These are phyloP conservation scores for Huntiella decipiens DNA, from an alignment of 2,329 filamentous ascomycete species.

Conservation along the genomic window DNA sequence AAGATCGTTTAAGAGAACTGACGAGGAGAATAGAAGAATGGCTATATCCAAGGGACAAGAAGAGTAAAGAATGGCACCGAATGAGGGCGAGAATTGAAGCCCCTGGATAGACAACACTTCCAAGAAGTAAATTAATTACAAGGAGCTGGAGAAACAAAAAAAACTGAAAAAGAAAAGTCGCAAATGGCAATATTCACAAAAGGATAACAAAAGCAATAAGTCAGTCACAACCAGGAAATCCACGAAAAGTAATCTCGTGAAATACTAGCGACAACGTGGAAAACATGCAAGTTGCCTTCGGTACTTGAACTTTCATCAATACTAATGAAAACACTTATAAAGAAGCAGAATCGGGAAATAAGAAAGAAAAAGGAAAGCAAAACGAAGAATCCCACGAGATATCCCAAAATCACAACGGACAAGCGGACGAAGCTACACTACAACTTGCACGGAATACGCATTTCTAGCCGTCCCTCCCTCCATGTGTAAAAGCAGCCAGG, in stretches of 20 bases:
- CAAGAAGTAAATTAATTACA: background rate
- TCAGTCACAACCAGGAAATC: background rate
- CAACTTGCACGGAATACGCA: too few relatives aligned
- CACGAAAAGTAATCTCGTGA: background rate
- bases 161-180: background rate
- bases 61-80: too few relatives aligned
- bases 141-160: background rate
- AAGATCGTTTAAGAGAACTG: too few relatives aligned
- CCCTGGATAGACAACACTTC: background rate
- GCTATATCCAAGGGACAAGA: too few relatives aligned
- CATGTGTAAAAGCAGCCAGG: too few relatives aligned
- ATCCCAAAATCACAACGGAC: too few relatives aligned
- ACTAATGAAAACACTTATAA: background rate
- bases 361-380: too few relatives aligned
- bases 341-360: background rate
- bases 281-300: background rate
- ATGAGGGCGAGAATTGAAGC: too few relatives aligned
- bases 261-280: background rate
- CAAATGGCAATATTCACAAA: background rate
- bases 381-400: too few relatives aligned
- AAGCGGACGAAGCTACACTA: too few relatives aligned
- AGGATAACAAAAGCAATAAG: background rate
- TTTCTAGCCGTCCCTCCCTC: too few relatives aligned
- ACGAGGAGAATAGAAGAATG: too few relatives aligned
- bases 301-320: background rate